A percentile compares a stretch with the other conserved stretches of the same genome.
Evolutionary conservation across 1,284 basidiomycete genomes (phyloP).

Genomic region (Leccinum griseonigrum): DNA sequence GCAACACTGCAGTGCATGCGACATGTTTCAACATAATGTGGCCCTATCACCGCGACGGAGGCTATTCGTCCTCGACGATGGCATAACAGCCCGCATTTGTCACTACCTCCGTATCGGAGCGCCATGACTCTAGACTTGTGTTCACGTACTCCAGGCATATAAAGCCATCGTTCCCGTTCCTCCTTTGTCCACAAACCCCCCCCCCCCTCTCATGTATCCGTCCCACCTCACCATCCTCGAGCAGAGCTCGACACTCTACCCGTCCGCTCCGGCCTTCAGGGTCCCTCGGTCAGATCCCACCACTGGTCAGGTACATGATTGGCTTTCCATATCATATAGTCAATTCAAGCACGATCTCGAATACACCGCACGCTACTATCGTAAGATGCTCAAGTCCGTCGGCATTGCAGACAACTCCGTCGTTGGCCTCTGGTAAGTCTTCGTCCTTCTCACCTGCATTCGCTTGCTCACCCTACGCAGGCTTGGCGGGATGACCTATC

Average conservation of each 20-base stretch:
- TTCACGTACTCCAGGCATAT: conserved; percentile 31
- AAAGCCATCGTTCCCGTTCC: conserved; percentile 17
- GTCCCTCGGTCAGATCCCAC: conserved; percentile 41
- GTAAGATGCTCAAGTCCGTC: conserved; percentile 39
- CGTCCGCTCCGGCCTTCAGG: conserved; percentile 49
- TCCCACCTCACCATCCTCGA: conserved; percentile 55
- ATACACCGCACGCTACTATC: conserved; percentile 54
- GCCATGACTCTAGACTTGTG: conserved; percentile 14
- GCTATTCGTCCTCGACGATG: conserved; percentile 30
- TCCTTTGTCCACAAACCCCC: conserved; percentile 1
- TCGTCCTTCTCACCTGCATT: conserved; percentile 3
- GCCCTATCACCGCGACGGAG: conserved; percentile 34
- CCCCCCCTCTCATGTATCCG: conserved; percentile 30
- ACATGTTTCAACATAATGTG: conserved; percentile 33
- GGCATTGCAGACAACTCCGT: conserved; percentile 52
- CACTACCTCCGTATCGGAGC: conserved; percentile 30
- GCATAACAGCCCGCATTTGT: conserved; percentile 30
- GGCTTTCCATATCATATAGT: conserved; percentile 51
- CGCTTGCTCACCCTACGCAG: conserved; percentile 35
- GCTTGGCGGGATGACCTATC: conserved; percentile 65
- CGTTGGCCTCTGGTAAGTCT: conserved; percentile 62
- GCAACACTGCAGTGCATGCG: conserved; percentile 32
- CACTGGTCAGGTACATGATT: conserved; percentile 38
- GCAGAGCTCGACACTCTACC: conserved; percentile 40
- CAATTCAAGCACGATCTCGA: conserved; percentile 57